Evolutionary conservation across 73 alveolate genomes (phyloP).

Genomic region (Breviolum minutum): DNA sequence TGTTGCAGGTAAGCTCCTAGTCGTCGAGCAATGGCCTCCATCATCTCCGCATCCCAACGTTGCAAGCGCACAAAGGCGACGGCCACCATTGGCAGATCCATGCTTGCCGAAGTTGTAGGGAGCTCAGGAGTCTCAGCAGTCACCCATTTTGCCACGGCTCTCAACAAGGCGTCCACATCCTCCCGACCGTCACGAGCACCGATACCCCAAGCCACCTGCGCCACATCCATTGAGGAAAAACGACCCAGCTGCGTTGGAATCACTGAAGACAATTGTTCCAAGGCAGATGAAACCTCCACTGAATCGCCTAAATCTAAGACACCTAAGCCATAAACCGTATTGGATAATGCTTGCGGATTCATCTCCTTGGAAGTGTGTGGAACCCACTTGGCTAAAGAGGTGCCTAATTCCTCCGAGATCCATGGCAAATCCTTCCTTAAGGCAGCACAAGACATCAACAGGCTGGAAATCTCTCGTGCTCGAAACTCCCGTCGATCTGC

Average conservation of each 20-base stretch:
- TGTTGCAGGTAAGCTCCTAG: not conserved
- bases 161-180: not conserved
- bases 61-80: constrained; percentile 14
- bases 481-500: constrained; percentile 89
- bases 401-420: constrained; percentile 16
- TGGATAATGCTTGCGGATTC: constrained; percentile 51
- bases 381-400: constrained; percentile 33
- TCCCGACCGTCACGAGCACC: constrained; percentile 29
- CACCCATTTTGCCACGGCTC: constrained; percentile 16
- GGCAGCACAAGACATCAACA: constrained; percentile 58
- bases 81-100: constrained; percentile 54
- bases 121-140: not conserved
- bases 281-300: constrained; percentile 22
- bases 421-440: constrained; percentile 28
- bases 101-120: not conserved
- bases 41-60: constrained; percentile 63
- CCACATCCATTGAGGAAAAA: constrained; percentile 60
- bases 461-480: constrained; percentile 53
- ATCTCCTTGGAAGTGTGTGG: not conserved
- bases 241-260: constrained; percentile 43
- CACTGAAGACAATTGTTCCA: not conserved
- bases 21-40: constrained; percentile 43
- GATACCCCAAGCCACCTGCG: constrained; percentile 55
- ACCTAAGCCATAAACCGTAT: constrained; percentile 31
- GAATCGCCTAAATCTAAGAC: constrained; percentile 33